Percentiles rank a stretch among this genome's conserved stretches.
These are phyloP conservation scores for Thermoascus crustaceus DNA, from an alignment of 2,329 filamentous ascomycete genomes.

Conservation along the genomic window DNA sequence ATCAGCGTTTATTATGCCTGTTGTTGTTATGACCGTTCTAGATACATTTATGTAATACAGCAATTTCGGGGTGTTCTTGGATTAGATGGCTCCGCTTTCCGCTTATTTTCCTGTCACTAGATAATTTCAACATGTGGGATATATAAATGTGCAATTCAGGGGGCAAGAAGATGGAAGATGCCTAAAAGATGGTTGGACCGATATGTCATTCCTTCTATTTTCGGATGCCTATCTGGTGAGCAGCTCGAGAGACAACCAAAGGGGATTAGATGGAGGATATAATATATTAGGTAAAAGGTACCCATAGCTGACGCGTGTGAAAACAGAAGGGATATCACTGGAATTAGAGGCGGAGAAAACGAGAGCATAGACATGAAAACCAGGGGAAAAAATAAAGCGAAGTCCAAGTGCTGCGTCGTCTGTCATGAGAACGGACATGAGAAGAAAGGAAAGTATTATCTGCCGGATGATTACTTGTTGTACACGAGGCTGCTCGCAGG, in stretches of 20 bases:
- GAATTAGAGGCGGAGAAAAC: conserved; percentile 19
- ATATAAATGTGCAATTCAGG: no score
- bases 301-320: conserved; percentile 22
- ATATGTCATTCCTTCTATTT: not conserved
- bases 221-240: not conserved
- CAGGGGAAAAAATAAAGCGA: conserved; percentile 15
- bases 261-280: not conserved
- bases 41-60: no score
- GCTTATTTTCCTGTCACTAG: no score
- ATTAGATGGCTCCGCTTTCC: no score
- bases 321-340: conserved; percentile 39
- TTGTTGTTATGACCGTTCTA: no score
- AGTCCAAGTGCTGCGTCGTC: conserved; percentile 34
- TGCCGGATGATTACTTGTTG: conserved; percentile 23
- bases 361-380: conserved; percentile 16
- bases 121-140: no score
- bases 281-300: conserved; percentile 26
- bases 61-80: no score
- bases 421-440: conserved; percentile 35
- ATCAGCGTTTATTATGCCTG: no score
- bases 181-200: not conserved
- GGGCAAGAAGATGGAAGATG: not conserved
- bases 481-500: conserved; percentile 20
- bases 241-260: not conserved
- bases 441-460: conserved; percentile 21